phyloP scores from a whole-genome alignment of 495 filamentous ascomycete genomes.

The Daldinia loculata region DNA sequence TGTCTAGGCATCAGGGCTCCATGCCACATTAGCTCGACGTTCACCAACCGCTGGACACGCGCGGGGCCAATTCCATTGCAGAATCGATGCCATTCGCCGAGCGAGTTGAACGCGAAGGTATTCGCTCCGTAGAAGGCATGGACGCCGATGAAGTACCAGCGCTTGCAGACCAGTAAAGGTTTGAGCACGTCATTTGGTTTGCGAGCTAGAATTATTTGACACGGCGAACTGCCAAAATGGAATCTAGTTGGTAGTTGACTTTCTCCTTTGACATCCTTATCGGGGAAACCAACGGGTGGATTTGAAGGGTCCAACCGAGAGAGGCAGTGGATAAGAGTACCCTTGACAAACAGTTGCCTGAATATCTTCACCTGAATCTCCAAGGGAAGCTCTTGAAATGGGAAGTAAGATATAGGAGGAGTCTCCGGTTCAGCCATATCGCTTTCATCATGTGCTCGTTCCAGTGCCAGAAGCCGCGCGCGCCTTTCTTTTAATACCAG shows the following conservation, averaged over 20 bases:
- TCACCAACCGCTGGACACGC: constrained; percentile 47
- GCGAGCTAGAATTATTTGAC: constrained; percentile 35
- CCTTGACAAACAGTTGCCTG: constrained; percentile 38
- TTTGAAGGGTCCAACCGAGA: constrained; percentile 50
- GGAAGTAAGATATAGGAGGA: constrained; percentile 10
- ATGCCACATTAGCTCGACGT: constrained; percentile 49
- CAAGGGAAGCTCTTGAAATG: constrained; percentile 45
- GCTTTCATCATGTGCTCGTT: background rate
- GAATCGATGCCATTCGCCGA: constrained; percentile 55
- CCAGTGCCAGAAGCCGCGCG: background rate
- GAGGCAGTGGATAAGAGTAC: constrained; percentile 48
- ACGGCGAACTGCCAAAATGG: constrained; percentile 43
- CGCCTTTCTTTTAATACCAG: background rate
- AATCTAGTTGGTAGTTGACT: constrained; percentile 42
- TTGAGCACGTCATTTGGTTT: constrained; percentile 43
- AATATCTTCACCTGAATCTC: constrained; percentile 47
- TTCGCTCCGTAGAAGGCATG: constrained; percentile 56
- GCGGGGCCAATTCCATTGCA: constrained; percentile 45
- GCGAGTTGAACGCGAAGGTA: constrained; percentile 55
- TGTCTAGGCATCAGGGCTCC: constrained; percentile 40
- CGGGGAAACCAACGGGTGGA: constrained; percentile 33
- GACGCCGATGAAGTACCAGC: constrained; percentile 46
- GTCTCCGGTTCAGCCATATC: background rate
- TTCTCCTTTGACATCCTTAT: background rate
- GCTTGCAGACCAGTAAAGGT: constrained; percentile 45